Base-by-base conservation (phyloP, 257 asterid species). In the Ilex asprella region DNA sequence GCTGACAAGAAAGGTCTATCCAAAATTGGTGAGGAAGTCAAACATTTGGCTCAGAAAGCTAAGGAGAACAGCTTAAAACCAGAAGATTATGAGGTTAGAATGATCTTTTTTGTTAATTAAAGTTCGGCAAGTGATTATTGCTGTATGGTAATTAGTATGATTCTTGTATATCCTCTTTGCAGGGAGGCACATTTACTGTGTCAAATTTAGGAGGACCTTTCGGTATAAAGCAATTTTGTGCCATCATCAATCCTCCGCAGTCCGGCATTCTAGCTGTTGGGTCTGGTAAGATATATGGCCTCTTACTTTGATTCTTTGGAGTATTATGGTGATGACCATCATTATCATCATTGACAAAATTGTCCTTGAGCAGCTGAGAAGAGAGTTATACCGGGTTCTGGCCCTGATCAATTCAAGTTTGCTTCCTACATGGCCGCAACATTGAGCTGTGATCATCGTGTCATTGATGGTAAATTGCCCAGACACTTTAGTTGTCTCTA, bases 101-200 rank as follows among this genome's bases (percentile, higher is more conserved):
- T 16, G 32, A 50, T 53, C 35, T 31, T 54, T n/a, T 46, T 59
- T 29, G 11, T 35, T 35, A 35, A 35, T 35, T 35, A 35, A 35
- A 35, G 41, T 3, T 59, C 16, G 8, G 51, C 56, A 41, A 53
- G 31, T 32, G 7, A 21, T 39, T 41, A 60, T 21, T 31, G 56
- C 1, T 7, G 41, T 57, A 30, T 56, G n/a, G 15, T 10, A 47
- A 27, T 44, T 30, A 50, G 16, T 55, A 16, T 59, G 54, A 56
- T 67, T 60, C 53, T 58, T 55, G 43, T 58, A 58, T 60, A 56
- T 58, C 27, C 31, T 64, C 41, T 64, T 71, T 66, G 31, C 81
- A 93, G 99, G 97, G 99, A 32, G 99, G 99, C 64, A 93, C 99
- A 16, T 93, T 93, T 70, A 89, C 96, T 3, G 95, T 93, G 10